Evolutionary conservation across 257 asterid species (phyloP), one percentile per base, ranked within the genome.

Genomic region (Phtheirospermum japonicum): DNA sequence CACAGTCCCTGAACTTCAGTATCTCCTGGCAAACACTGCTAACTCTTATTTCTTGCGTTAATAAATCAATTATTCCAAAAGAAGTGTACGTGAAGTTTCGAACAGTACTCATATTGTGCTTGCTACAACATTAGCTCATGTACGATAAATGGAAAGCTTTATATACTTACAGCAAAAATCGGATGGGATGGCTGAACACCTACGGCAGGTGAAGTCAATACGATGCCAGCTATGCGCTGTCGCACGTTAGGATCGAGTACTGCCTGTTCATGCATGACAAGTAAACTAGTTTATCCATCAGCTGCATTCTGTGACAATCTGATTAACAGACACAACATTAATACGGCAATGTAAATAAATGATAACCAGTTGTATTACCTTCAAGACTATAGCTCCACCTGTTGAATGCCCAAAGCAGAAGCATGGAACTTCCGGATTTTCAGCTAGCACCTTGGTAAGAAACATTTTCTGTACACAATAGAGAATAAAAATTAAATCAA

Each of bases 351-450:
- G 23, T 32, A 59, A 59, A 19, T 17, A 2, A 49, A 16, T n/a
- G 37, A 60, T 28, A 8, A 7, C 14, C 7, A 28, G 7, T n/a
- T 23, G 9, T 19, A 6, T 69, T 55, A 89, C 99, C 99, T 89
- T 92, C 67, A 92, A 77, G 67, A 86, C 45, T 70, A 92, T 92
- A 34, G 99, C 95, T 36, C 86, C 99, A 23, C 99, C 97, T 28
- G 99, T 89, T 1, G 99, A 92, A 68, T 92, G 99, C 33, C 99
- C 99, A 64, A 92, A 92, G 79, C 90, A 92, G 73, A 92, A 89
- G 74, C 95, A 86, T 2, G 86, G 93, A 12, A 86, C 76, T 23
- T 74, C 71, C 11, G 95, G 82, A 71, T 86, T 89, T 68, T 86
- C 94, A 18, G 80, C 79, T 59, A 77, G 30, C 55, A 89, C 80